A percentile compares a stretch with the other conserved stretches of the same genome.
phyloP scores from a whole-genome alignment of 257 asterid species.

The Solanum ahanhuiri region DNA sequence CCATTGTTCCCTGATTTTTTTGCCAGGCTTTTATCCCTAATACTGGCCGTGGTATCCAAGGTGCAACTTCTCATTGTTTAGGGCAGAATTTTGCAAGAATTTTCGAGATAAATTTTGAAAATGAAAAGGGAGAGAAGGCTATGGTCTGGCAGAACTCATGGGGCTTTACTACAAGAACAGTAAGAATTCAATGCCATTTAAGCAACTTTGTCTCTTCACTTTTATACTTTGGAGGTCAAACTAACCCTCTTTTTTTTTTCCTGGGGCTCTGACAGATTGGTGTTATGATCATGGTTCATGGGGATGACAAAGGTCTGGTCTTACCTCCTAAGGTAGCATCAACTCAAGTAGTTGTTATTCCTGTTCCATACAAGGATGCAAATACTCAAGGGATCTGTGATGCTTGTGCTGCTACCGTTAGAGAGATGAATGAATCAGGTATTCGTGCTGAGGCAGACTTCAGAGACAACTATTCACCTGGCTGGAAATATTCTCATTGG shows the following conservation, averaged over 20 bases:
- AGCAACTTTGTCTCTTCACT: neutral
- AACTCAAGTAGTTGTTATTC: constrained; percentile 71
- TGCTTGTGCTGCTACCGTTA: constrained; percentile 71
- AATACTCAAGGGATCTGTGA: constrained; percentile 73
- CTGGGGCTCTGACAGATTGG: constrained; percentile 52
- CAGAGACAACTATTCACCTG: constrained; percentile 96
- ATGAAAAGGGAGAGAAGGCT: constrained; percentile 84
- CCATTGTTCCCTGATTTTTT: neutral
- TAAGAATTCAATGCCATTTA: constrained; percentile 8
- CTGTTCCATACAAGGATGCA: constrained; percentile 95
- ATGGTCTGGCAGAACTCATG: constrained; percentile 99
- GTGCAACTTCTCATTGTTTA: constrained; percentile 97
- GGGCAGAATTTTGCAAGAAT: constrained; percentile 94
- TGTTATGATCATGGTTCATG: constrained; percentile 94
- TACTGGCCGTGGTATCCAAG: constrained; percentile 97
- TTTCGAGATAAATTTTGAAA: constrained; percentile 85
- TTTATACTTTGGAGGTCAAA: neutral
- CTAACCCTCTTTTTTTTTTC: neutral
- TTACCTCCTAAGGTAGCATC: constrained; percentile 96
- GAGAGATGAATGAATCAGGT: constrained; percentile 76
- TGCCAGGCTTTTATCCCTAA: constrained; percentile 85
- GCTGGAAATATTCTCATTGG: constrained; percentile 99
- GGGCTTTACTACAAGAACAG: constrained; percentile 96
- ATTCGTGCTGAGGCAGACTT: constrained; percentile 79
- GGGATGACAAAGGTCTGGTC: constrained; percentile 92